A percentile compares a stretch with the other conserved stretches of the same genome.
These are phyloP conservation scores for Lipomyces oligophaga DNA, from an alignment of 805 yeast genomes.

Conservation along the genomic window DNA sequence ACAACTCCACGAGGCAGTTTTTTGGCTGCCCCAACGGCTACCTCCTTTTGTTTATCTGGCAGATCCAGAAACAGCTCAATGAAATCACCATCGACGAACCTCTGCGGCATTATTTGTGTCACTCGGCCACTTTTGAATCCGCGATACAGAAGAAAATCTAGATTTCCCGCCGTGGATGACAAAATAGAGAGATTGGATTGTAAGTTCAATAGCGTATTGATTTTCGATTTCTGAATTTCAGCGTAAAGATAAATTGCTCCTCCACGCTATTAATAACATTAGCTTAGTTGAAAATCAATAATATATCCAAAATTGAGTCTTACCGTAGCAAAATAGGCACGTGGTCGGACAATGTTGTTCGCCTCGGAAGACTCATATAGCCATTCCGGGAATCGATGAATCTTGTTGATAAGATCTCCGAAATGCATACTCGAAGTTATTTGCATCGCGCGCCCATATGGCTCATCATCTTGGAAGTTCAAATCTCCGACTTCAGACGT, in stretches of 20 bases:
- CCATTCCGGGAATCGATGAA: conserved; percentile 11
- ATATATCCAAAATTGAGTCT: neutral
- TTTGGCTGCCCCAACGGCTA: conserved; percentile 4
- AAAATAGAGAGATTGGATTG: conserved; percentile 23
- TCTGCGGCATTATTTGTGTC: conserved; percentile 8
- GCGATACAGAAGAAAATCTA: conserved; percentile 13
- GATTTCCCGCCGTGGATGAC: conserved; percentile 17
- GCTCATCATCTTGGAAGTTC: conserved; percentile 3
- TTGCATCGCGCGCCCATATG: conserved; percentile 14
- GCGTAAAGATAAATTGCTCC: conserved; percentile 27
- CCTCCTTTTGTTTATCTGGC: conserved; percentile 10
- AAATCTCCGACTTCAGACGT: neutral
- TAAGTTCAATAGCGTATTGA: conserved; percentile 21
- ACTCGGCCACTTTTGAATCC: conserved; percentile 17
- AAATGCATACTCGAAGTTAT: conserved; percentile 17
- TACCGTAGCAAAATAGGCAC: conserved; percentile 28
- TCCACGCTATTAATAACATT: conserved; percentile 18
- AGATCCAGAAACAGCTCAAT: conserved; percentile 26
- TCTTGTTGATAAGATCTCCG: conserved; percentile 28
- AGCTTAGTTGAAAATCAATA: neutral
- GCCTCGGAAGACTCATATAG: conserved; percentile 5
- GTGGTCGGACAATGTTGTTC: conserved; percentile 18
- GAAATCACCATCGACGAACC: conserved; percentile 30
- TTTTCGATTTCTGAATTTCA: conserved; percentile 9
- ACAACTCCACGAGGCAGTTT: conserved; percentile 7